Percentiles rank a stretch among this genome's conserved stretches.
phyloP scores from a whole-genome alignment of 768 basidiomycete species.

The Leccinum uliginosum region DNA sequence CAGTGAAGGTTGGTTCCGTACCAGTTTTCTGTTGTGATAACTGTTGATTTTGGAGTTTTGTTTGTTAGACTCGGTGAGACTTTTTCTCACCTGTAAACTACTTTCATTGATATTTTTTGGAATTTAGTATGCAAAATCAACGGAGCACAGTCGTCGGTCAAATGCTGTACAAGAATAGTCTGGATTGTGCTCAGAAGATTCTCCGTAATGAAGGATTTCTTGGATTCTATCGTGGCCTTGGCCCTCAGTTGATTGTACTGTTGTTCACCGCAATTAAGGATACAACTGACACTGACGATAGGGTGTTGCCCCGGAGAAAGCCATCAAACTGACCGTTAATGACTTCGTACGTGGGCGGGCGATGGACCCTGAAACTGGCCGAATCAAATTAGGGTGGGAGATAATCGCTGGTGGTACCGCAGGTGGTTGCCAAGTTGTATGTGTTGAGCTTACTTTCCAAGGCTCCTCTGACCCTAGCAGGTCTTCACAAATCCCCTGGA shows the following conservation, averaged over 20 bases:
- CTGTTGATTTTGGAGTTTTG: slow-evolving; percentile 5
- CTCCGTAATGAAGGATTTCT: slow-evolving; percentile 89
- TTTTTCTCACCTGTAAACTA: background rate
- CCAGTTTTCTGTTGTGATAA: background rate
- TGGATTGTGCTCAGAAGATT: slow-evolving; percentile 92
- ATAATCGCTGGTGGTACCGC: slow-evolving; percentile 87
- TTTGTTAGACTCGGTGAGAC: slow-evolving; percentile 54
- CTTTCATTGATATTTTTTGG: slow-evolving; percentile 3
- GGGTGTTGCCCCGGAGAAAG: slow-evolving; percentile 97
- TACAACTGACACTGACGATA: slow-evolving; percentile 28
- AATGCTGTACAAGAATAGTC: slow-evolving; percentile 91
- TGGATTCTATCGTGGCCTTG: slow-evolving; percentile 97
- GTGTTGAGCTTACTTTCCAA: slow-evolving; percentile 31
- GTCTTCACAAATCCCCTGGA: slow-evolving; percentile 97
- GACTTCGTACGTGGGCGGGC: slow-evolving; percentile 79
- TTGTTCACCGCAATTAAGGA: background rate
- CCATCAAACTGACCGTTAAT: slow-evolving; percentile 97
- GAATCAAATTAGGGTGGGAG: slow-evolving; percentile 91
- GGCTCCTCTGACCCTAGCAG: slow-evolving; percentile 38
- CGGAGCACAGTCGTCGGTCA: slow-evolving; percentile 96
- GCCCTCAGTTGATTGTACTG: slow-evolving; percentile 86
- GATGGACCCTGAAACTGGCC: slow-evolving; percentile 93
- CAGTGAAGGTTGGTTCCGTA: slow-evolving; percentile 64
- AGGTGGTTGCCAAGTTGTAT: slow-evolving; percentile 96
- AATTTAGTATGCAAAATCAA: slow-evolving; percentile 90